Percentiles rank a stretch among this genome's conserved stretches.
These are phyloP conservation scores for Immersiella caudata DNA, from an alignment of 495 filamentous ascomycete genomes.

Conservation along the genomic window DNA sequence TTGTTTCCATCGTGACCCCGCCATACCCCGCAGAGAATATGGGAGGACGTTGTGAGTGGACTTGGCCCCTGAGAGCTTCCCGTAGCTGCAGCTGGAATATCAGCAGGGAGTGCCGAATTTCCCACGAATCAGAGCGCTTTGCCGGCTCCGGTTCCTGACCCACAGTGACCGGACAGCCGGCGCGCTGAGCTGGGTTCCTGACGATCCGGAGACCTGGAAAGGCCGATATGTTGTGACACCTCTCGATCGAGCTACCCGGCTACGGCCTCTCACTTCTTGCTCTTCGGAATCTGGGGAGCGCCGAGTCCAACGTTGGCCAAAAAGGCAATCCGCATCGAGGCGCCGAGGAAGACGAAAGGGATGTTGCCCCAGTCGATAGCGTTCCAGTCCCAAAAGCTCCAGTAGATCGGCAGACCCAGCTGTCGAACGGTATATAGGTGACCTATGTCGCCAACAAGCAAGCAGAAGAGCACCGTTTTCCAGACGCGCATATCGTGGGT, in stretches of 20 bases:
- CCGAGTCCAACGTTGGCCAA: slow-evolving; percentile 55
- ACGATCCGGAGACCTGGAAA: not conserved
- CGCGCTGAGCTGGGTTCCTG: not conserved
- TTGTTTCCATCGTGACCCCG: slow-evolving; percentile 19
- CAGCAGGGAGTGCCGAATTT: slow-evolving; percentile 1
- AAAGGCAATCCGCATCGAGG: slow-evolving; percentile 57
- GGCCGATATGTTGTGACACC: too few relatives aligned
- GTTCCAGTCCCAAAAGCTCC: slow-evolving; percentile 61
- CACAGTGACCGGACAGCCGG: not conserved
- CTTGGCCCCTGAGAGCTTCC: slow-evolving; percentile 1
- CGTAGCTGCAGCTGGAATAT: slow-evolving; percentile 19
- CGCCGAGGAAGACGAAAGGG: slow-evolving; percentile 62
- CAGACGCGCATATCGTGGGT: slow-evolving; percentile 66
- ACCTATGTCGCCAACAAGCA: slow-evolving; percentile 69
- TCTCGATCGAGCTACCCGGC: not conserved
- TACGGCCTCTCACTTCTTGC: slow-evolving; percentile 30
- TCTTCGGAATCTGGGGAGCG: slow-evolving; percentile 18
- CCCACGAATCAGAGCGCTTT: slow-evolving; percentile 12
- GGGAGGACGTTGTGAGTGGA: not conserved
- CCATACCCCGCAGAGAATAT: slow-evolving; percentile 26
- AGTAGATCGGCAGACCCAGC: slow-evolving; percentile 59
- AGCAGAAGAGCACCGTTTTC: slow-evolving; percentile 60
- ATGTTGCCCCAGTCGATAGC: slow-evolving; percentile 68
- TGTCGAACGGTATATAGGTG: slow-evolving; percentile 61
- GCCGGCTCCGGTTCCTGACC: not conserved